Evolutionary conservation across 2,329 filamentous ascomycete species (phyloP), one percentile per base, ranked within the genome.

Genomic region (Fusarium compactum): DNA sequence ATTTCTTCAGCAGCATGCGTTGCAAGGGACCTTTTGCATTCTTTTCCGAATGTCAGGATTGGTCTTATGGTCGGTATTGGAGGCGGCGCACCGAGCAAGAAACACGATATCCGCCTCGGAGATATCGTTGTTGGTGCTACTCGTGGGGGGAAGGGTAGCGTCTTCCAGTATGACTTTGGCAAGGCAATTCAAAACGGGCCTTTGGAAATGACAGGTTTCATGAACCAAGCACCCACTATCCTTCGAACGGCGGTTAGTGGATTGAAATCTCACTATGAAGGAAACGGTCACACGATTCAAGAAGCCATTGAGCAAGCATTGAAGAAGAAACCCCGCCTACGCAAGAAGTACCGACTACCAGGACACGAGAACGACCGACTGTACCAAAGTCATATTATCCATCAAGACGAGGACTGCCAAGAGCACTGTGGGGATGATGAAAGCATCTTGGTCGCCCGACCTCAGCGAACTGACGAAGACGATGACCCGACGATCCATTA

Each of bases 61-160:
- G 24, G 44, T 0, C 44, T 46, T 2, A 74, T 82, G 66, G 79
- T 81, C 1, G 79, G 79, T 5, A 76, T 80, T 3, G 80, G 75
- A 1, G 80, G 80, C 8, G 81, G 80, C 6, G 79, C 74, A 0
- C 81, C 81, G 62, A 83, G 65, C 43, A 0, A 2, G 4, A 65
- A 74, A 8, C 65, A 79, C 27, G 80, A 83, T n/a, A 76, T 83
- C 1, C 76, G 80, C 4, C 71, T 78, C 0, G 76, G 76, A 1
- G 74, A 77, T 45, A 24, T 77, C 1, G 70, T 77, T 1, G 73
- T 77, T 0, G 72, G 74, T 34, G 24, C 43, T 10, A 51, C 47
- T 6, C 6, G 30, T 2, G 34, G 58, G 3, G 64, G 68, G 0
- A 48, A 58, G 1, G 65, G 73, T 8, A 67, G 70, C 4, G 75